Percentiles rank a stretch among this genome's conserved stretches.
Evolutionary conservation across 768 basidiomycete species (phyloP).

Genomic region (Clitopilus passeckerianus): DNA sequence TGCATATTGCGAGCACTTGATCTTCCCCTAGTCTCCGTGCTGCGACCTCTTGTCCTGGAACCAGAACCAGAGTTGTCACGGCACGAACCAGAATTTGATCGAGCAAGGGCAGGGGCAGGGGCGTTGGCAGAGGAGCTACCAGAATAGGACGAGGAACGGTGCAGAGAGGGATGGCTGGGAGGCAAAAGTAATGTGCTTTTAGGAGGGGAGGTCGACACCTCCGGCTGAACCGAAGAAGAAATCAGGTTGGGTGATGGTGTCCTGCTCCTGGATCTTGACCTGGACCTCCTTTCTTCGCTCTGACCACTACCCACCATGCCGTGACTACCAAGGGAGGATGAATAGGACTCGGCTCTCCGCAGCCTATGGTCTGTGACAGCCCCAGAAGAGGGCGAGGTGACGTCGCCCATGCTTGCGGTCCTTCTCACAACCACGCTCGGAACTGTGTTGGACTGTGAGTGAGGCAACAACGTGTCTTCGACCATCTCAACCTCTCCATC

Average conservation of each 20-base stretch:
- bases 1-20: constrained; percentile 7
- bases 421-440: neutral
- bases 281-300: neutral
- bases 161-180: neutral
- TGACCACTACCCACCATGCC: neutral
- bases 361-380: neutral
- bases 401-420: neutral
- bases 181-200: neutral
- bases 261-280: neutral
- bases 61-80: constrained; percentile 6
- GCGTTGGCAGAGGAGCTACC: neutral
- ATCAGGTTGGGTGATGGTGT: neutral
- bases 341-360: neutral
- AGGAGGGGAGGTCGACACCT: neutral
- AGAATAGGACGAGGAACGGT: neutral
- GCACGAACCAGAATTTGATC: neutral
- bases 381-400: constrained; percentile 1
- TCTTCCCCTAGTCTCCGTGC: constrained; percentile 25
- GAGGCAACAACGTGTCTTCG: neutral
- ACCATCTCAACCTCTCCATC: neutral
- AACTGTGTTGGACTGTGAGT: neutral
- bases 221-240: neutral
- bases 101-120: neutral
- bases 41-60: constrained; percentile 19
- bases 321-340: neutral